phyloP scores from a whole-genome alignment of 495 filamentous ascomycete genomes.

The Talaromyces proteolyticus region DNA sequence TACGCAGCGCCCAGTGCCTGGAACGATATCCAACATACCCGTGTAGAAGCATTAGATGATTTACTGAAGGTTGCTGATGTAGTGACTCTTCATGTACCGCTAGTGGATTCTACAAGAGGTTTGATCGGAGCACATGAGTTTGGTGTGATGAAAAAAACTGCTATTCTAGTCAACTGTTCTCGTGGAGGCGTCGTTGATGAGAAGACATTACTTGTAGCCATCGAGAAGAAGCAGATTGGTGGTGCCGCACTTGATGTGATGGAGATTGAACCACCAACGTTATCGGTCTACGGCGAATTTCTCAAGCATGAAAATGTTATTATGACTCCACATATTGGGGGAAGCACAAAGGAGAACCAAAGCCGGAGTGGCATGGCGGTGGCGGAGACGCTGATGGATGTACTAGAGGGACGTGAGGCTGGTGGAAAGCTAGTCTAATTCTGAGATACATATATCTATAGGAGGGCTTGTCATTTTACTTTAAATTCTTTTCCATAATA shows the following conservation, averaged over 20 bases:
- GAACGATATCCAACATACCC: neutral
- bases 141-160: slow-evolving; percentile 35
- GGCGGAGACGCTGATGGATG: neutral
- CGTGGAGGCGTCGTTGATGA: slow-evolving; percentile 56
- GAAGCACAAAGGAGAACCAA: neutral
- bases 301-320: slow-evolving; percentile 1
- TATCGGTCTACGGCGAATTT: slow-evolving; percentile 7
- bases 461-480: too few species aligned
- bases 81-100: neutral
- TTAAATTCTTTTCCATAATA: too few species aligned
- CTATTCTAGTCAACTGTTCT: slow-evolving; percentile 49
- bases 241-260: slow-evolving; percentile 53
- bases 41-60: neutral
- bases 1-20: neutral
- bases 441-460: too few species aligned
- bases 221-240: slow-evolving; percentile 35
- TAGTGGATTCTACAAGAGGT: neutral
- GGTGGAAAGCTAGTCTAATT: neutral
- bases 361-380: neutral
- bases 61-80: neutral
- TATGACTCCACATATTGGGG: slow-evolving; percentile 2
- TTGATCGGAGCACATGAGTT: slow-evolving; percentile 43
- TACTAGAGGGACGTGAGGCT: neutral
- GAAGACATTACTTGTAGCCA: slow-evolving; percentile 35
- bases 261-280: slow-evolving; percentile 34